Evolutionary conservation across 164 flowering plant genomes (phyloP).

Genomic region (Magnolia changhungtana): DNA sequence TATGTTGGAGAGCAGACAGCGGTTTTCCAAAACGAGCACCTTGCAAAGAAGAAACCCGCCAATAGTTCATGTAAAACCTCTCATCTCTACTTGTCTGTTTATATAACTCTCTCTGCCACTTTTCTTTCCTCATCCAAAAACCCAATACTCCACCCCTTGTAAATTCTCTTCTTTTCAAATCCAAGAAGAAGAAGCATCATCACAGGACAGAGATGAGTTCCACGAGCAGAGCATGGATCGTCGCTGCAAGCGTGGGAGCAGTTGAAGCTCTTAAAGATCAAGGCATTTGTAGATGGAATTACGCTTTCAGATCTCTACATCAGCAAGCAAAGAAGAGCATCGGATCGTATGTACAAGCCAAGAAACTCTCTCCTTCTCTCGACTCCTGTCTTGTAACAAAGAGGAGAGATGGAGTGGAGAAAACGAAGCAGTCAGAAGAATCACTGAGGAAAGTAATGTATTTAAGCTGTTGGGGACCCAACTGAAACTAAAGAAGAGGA

Average conservation of each 20-base stretch:
- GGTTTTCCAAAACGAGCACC: not conserved
- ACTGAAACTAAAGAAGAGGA: not conserved
- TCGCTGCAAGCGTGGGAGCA: constrained; percentile 18
- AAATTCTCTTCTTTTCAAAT: not conserved
- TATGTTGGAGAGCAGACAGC: not conserved
- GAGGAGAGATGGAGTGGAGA: not conserved
- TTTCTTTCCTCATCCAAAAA: too few species aligned
- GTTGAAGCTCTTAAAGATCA: constrained; percentile 27
- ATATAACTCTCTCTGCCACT: too few species aligned
- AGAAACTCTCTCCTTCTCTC: constrained; percentile 7
- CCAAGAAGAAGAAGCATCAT: not conserved
- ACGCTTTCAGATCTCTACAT: constrained; percentile 14
- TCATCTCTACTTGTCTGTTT: too few species aligned
- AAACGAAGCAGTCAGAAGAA: constrained; percentile 10
- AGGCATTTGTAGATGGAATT: constrained; percentile 23
- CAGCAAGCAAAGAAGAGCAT: constrained; percentile 15
- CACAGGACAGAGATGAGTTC: constrained; percentile 4
- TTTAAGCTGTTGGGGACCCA: constrained; percentile 26
- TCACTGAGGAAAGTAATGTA: constrained; percentile 24
- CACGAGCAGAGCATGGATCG: constrained; percentile 22
- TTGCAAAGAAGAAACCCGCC: not conserved
- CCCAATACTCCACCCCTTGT: not conserved
- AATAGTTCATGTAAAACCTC: not conserved
- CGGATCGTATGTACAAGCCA: constrained; percentile 13
- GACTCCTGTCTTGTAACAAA: not conserved